Percentiles rank a stretch among this genome's conserved stretches.
These are phyloP conservation scores for Hygrophorus russula DNA, from an alignment of 768 basidiomycete genomes.

Conservation along the genomic window DNA sequence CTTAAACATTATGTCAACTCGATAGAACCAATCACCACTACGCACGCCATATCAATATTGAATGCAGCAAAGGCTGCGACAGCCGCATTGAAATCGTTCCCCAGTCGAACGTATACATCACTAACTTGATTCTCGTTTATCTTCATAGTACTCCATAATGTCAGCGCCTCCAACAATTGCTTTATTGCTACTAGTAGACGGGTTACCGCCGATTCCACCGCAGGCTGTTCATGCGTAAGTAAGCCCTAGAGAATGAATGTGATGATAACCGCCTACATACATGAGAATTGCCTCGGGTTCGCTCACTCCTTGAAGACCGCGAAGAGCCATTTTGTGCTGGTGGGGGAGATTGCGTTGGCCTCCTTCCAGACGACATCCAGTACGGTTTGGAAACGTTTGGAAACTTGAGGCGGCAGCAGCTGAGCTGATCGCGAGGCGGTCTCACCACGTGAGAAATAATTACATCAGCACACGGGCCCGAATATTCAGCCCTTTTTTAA, in stretches of 20 bases:
- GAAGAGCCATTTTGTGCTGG: slow-evolving; percentile 10
- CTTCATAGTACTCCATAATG: slow-evolving; percentile 68
- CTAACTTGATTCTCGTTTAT: slow-evolving; percentile 77
- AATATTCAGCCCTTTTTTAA: not conserved
- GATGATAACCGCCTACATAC: slow-evolving; percentile 19
- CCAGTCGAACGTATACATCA: slow-evolving; percentile 92
- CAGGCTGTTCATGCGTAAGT: slow-evolving; percentile 33
- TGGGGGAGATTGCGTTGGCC: slow-evolving; percentile 28
- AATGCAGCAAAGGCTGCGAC: slow-evolving; percentile 79
- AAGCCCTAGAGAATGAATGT: slow-evolving; percentile 5
- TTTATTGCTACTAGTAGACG: slow-evolving; percentile 91
- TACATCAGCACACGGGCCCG: not conserved
- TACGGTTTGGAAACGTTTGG: not conserved
- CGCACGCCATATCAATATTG: slow-evolving; percentile 87
- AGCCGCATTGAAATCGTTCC: slow-evolving; percentile 94
- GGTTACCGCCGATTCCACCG: slow-evolving; percentile 86
- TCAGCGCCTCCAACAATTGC: slow-evolving; percentile 82
- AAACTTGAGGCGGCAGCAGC: not conserved
- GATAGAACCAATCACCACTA: slow-evolving; percentile 13
- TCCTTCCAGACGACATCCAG: slow-evolving; percentile 19
- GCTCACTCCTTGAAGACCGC: not conserved
- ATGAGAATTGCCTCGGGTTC: slow-evolving; percentile 10
- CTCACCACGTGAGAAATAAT: not conserved
- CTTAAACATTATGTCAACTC: slow-evolving; percentile 4
- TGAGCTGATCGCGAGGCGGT: too few relatives aligned